Evolutionary conservation across 345 rosid genomes (phyloP).

Genomic region (Microthlaspi erraticum): DNA sequence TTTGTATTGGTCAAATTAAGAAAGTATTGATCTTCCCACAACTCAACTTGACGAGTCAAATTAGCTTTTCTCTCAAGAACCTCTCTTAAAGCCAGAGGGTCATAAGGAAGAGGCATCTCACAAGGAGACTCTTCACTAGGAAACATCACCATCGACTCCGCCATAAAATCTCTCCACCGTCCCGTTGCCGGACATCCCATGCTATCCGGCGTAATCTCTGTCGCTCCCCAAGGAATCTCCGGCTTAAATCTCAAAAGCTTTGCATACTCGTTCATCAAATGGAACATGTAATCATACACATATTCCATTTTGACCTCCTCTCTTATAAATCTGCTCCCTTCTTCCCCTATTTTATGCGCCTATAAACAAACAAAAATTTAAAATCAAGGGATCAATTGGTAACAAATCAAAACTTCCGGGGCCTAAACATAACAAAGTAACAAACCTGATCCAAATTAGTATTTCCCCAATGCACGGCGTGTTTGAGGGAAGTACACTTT

Average conservation of each 20-base stretch:
- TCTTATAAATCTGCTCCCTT: conserved; percentile 55
- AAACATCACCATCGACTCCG: conserved; percentile 59
- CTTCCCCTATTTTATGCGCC: conserved; percentile 70
- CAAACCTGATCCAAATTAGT: conserved; percentile 40
- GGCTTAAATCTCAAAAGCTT: conserved; percentile 75
- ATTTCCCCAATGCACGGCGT: conserved; percentile 86
- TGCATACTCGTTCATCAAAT: conserved; percentile 64
- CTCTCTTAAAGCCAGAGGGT: conserved; percentile 44
- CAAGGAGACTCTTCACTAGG: conserved; percentile 62
- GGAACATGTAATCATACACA: conserved; percentile 79
- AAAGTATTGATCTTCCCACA: conserved; percentile 60
- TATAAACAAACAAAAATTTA: conserved; percentile 2
- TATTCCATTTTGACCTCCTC: conserved; percentile 63
- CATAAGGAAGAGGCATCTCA: conserved; percentile 54
- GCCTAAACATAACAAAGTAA: background rate
- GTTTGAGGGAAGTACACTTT: conserved; percentile 64
- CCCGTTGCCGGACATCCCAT: conserved; percentile 54
- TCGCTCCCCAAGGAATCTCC: conserved; percentile 50
- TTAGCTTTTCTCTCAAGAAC: conserved; percentile 49
- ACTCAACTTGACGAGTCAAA: conserved; percentile 54
- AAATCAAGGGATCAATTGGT: conserved; percentile 1
- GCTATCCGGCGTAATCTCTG: conserved; percentile 57
- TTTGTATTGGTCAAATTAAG: conserved; percentile 12
- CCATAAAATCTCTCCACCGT: conserved; percentile 56
- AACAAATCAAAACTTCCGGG: background rate